Evolutionary conservation across 169 alveolate genomes (phyloP).

Genomic region (Perkinsus marinus): DNA sequence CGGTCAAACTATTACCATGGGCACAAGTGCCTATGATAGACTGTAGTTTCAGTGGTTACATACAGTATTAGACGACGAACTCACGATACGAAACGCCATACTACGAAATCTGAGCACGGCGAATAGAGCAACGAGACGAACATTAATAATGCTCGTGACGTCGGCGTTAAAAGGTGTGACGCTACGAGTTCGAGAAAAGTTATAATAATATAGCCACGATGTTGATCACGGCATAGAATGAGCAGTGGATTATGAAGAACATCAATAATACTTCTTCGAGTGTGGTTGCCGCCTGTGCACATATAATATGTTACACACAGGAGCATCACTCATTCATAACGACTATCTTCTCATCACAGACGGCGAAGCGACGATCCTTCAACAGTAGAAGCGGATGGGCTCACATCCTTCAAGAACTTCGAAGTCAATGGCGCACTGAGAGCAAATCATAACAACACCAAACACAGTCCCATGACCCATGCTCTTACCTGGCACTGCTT

Average conservation of each 20-base stretch:
- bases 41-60: neutral
- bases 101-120: neutral
- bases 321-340: neutral
- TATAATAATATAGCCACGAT: neutral
- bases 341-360: neutral
- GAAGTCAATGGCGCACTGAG: neutral
- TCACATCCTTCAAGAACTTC: neutral
- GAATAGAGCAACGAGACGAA: neutral
- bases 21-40: neutral
- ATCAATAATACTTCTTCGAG: too few species aligned
- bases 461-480: too few species aligned
- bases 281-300: too few species aligned
- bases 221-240: neutral
- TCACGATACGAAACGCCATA: neutral
- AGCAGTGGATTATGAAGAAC: too few species aligned
- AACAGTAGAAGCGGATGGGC: neutral
- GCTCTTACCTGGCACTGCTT: neutral
- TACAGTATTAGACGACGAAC: neutral
- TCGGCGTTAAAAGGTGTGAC: too few species aligned
- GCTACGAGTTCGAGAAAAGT: too few species aligned
- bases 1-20: too few species aligned
- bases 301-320: too few species aligned
- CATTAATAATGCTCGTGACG: neutral
- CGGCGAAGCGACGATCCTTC: neutral
- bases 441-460: too few species aligned